Evolutionary conservation across 495 filamentous ascomycete species (phyloP), one percentile per base, ranked within the genome.

Genomic region (Bacidia rubella): DNA sequence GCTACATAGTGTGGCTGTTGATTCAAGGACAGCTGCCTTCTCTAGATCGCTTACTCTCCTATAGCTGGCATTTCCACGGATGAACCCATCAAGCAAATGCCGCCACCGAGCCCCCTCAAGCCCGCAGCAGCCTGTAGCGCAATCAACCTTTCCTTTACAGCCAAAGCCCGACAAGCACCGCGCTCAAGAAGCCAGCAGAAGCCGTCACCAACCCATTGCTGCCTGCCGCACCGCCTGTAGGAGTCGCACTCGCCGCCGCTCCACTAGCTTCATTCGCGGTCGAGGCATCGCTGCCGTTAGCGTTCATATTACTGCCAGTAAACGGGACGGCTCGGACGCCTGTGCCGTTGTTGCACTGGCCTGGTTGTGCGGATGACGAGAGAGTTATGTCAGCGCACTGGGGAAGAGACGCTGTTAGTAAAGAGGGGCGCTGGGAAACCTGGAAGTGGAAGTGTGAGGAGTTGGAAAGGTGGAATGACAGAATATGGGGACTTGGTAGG

Each of bases 321-420:
- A 67, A 66, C 4, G 62, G 11, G 3, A 56, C 56, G 0, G 65
- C 68, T 2, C 55, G 57, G 57, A 80, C 59, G 26, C 73, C 74
- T 27, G 74, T 77, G 41, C 66, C 68, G 60, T 82, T 82, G 39
- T 52, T 60, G 61, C 77, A 83, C 7, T 63, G 55, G 12, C 63
- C 64, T 38, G 73, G 64, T 10, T 62, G 17, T 5, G 62, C 53
- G 27, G 62, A 62, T 1, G 56, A 58, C 49, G 69, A 70, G 62
- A 83, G 75, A 45, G 74, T 77, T 52, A 83, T 72, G 59, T 83
- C 80, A 51, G 78, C 77, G 57, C 79, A 82, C 79, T 82, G 29
- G 5, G 29, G 5, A 35, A 7, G 29, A 35, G 29, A 35, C 29
- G 29, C 7, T 35, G 29, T 5, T 35, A 35, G 15, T 7, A 35